A percentile compares a stretch with the other conserved stretches of the same genome.
Evolutionary conservation across 1,284 basidiomycete species (phyloP).

Genomic region (Megacollybia platyphylla): DNA sequence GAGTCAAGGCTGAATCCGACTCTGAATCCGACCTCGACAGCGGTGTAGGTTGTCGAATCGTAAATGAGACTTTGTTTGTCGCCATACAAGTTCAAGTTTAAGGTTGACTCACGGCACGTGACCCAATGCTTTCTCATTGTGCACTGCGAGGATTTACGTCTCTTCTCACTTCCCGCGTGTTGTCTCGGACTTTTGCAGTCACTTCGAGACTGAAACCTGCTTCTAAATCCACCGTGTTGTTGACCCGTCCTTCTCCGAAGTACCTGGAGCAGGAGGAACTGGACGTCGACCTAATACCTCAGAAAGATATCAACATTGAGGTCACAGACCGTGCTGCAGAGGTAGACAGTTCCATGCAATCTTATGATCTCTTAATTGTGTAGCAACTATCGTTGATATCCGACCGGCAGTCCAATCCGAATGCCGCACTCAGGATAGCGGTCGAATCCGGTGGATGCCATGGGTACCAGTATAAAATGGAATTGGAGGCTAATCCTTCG

Average conservation of each 20-base stretch:
- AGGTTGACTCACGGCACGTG: background rate
- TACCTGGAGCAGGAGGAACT: constrained; percentile 43
- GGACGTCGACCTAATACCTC: constrained; percentile 35
- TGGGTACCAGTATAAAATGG: constrained; percentile 88
- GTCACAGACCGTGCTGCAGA: constrained; percentile 65
- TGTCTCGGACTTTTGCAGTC: constrained; percentile 11
- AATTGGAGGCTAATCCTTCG: constrained; percentile 45
- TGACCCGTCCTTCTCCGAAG: constrained; percentile 29
- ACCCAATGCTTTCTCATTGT: background rate
- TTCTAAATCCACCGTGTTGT: constrained; percentile 26
- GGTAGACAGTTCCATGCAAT: constrained; percentile 23
- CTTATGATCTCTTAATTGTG: constrained; percentile 1
- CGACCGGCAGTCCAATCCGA: constrained; percentile 38
- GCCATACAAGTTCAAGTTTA: constrained; percentile 14
- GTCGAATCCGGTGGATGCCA: constrained; percentile 90
- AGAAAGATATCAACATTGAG: constrained; percentile 31
- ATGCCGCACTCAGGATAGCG: constrained; percentile 59
- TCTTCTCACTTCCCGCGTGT: background rate
- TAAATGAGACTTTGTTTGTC: constrained; percentile 54
- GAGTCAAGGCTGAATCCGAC: constrained; percentile 30
- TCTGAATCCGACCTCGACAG: constrained; percentile 48
- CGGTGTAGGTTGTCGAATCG: constrained; percentile 56
- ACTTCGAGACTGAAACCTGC: constrained; percentile 16
- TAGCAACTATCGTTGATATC: constrained; percentile 63
- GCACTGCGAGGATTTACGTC: no score